Conservation (phyloP, 768 basidiomycete genomes). For the Phaffia tasmanica region DNA sequence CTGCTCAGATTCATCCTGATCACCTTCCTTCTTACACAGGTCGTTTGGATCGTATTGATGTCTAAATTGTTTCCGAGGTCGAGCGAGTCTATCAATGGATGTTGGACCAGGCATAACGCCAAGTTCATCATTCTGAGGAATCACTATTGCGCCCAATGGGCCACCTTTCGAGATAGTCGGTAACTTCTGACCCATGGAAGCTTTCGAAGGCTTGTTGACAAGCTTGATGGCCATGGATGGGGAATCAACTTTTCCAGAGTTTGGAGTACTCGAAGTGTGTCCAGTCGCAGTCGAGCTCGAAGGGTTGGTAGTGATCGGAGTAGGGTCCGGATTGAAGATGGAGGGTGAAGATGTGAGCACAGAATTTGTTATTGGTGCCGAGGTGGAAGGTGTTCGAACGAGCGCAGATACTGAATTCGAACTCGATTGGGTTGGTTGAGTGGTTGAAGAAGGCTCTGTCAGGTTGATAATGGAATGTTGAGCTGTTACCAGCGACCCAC, state of each 20-base stretch:
- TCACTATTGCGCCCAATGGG: not conserved
- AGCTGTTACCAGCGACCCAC: not conserved
- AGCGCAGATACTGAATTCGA: not conserved
- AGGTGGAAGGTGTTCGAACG: not conserved
- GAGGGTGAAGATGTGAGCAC: not conserved
- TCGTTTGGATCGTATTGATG: no score
- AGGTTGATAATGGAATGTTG: not conserved
- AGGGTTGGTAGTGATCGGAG: not conserved
- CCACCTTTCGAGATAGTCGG: constrained; percentile 4
- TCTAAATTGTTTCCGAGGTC: no score
- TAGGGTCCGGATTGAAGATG: not conserved
- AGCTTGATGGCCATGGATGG: constrained; percentile 7
- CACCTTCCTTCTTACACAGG: no score
- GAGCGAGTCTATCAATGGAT: not conserved
- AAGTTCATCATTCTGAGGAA: no score
- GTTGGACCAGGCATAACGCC: not conserved
- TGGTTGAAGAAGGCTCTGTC: not conserved
- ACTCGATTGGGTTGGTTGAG: not conserved
- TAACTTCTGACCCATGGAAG: constrained; percentile 10
- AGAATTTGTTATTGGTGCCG: not conserved
- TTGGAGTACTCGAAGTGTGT: no score
- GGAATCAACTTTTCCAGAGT: not conserved
- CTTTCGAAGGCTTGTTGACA: constrained; percentile 9
- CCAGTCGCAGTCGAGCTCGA: not conserved
- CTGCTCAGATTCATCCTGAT: no score